Base-by-base conservation (phyloP, 805 yeast genomes). In the Lachancea waltii region DNA sequence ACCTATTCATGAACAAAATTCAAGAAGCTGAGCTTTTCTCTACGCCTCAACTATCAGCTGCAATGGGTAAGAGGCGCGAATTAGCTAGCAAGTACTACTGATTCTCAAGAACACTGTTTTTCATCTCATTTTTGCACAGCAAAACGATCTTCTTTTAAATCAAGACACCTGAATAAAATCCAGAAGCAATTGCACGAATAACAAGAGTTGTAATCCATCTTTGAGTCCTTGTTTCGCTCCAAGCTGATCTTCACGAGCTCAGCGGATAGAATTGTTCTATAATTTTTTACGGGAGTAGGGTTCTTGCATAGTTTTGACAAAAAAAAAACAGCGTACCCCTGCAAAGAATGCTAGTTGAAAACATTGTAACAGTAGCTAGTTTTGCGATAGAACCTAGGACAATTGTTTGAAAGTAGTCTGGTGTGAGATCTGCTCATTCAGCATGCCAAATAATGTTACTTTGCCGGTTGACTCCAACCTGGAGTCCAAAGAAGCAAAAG, bases 61-160 rank as follows among this genome's bases (percentile, higher is more conserved):
- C 62, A 13, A 52, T 59, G 21, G 47, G 47, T 18, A 61, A 58
- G 42, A 56, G 64, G 40, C 44, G 51, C 6, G 63, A 59, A 28
- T 44, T 61, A 25, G 58, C 62, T 13, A 46, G 56, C 7, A 54
- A 45, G 26, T 60, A 58, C 36, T 40, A 36, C 36, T 40, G 25
- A 32, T 23, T 13, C 10, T 23, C 26, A 11, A 23, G n/a, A n/a
- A n/a, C n/a, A n/a, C n/a, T n/a, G n/a, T n/a, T n/a, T n/a, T n/a
- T n/a, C n/a, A n/a, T n/a, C n/a, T n/a, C n/a, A n/a, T n/a, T n/a
- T n/a, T n/a, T n/a, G n/a, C n/a, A n/a, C n/a, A n/a, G n/a, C n/a
- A n/a, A n/a, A n/a, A n/a, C n/a, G n/a, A n/a, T n/a, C n/a, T n/a
- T n/a, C n/a, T n/a, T n/a, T n/a, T n/a, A n/a, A n/a, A n/a, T n/a